Conservation (phyloP, 805 yeast species). For the Wickerhamiella australiensis region DNA sequence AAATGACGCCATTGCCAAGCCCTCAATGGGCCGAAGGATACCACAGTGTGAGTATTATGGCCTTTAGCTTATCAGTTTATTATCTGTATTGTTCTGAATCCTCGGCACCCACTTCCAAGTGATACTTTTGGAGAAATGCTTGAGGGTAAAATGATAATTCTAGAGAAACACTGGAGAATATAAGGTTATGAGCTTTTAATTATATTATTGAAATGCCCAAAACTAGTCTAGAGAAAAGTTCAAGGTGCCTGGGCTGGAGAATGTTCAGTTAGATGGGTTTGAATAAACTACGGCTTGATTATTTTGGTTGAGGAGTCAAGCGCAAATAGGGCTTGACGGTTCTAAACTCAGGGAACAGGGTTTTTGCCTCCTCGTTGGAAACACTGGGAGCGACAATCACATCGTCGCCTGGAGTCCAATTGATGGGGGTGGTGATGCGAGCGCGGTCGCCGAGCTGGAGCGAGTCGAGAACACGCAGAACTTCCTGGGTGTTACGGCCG, state of each 20-base stretch:
- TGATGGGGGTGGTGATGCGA: slow-evolving; percentile 85
- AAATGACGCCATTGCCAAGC: background rate
- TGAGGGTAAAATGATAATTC: too few relatives aligned
- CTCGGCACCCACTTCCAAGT: too few relatives aligned
- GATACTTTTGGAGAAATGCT: too few relatives aligned
- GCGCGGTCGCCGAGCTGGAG: slow-evolving; percentile 76
- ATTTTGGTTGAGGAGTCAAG: slow-evolving; percentile 35
- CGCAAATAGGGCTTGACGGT: slow-evolving; percentile 89
- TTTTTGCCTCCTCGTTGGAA: slow-evolving; percentile 69
- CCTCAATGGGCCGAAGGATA: background rate
- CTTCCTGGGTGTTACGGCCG: slow-evolving; percentile 93
- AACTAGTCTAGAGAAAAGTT: too few relatives aligned
- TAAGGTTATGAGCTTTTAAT: too few relatives aligned
- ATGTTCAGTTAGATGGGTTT: too few relatives aligned
- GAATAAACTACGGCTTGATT: background rate
- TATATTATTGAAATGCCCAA: too few relatives aligned
- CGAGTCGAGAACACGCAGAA: slow-evolving; percentile 81
- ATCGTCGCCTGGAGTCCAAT: slow-evolving; percentile 86
- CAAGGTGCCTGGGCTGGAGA: too few relatives aligned
- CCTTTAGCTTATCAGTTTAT: too few relatives aligned
- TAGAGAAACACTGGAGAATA: too few relatives aligned
- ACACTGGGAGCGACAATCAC: slow-evolving; percentile 89
- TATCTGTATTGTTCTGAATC: too few relatives aligned
- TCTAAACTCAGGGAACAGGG: slow-evolving; percentile 78
- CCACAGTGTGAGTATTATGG: too few relatives aligned